Conservation (phyloP, 2,329 filamentous ascomycete species). For the Diaporthe ampelina region DNA sequence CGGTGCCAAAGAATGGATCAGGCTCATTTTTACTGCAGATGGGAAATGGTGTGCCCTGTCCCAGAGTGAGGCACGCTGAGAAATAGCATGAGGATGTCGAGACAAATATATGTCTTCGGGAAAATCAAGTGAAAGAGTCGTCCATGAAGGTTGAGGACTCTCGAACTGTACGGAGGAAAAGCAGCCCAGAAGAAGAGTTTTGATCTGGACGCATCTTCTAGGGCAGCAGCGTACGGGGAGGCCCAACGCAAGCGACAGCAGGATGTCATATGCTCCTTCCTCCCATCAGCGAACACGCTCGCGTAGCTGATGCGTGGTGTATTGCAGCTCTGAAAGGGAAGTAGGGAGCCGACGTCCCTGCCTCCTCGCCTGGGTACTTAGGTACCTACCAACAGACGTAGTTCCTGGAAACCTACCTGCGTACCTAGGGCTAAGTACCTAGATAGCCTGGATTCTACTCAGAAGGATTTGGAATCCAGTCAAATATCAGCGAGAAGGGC, state of each 20-base stretch:
- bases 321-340: not conserved
- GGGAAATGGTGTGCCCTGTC: not conserved
- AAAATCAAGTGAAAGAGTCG: not conserved
- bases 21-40: not conserved
- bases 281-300: not conserved
- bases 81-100: not conserved
- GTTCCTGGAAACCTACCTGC: too few relatives aligned
- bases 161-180: not conserved
- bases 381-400: too few relatives aligned
- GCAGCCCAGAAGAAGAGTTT: not conserved
- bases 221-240: too few relatives aligned
- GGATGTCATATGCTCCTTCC: not conserved
- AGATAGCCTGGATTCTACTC: not conserved
- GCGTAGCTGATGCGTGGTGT: too few relatives aligned
- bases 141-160: not conserved
- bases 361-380: not conserved
- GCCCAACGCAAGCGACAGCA: not conserved
- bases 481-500: not conserved
- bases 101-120: not conserved
- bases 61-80: too few relatives aligned
- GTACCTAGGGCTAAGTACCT: too few relatives aligned
- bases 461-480: not conserved
- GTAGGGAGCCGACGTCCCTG: not conserved
- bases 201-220: not conserved
- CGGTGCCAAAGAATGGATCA: not conserved